Base-by-base conservation (phyloP, 352 stramenopile genomes). In the Globisporangium perplexum region DNA sequence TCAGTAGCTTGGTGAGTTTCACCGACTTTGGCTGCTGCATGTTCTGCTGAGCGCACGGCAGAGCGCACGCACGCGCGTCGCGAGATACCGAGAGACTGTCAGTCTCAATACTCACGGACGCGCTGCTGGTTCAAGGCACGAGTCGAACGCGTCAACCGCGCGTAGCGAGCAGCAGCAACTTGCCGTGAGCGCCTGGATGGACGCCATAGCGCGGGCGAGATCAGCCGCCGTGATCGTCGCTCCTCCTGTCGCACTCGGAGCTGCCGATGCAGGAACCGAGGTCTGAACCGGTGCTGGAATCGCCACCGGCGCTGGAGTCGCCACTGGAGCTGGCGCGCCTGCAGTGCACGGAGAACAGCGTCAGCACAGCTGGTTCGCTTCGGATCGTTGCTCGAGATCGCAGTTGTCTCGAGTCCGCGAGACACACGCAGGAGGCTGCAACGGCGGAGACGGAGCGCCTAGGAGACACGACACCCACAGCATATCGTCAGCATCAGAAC, bases 181-280 rank as follows among this genome's bases (percentile, higher is more conserved):
- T 45, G 39, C 79, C 33, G 76, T 49, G 22, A 89, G 63, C 26
- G 74, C 69, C 45, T 93, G 77, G 39, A 93, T 80, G 49, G 78
- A 82, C 28, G 82, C 74, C 77, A 97, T 95, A 5, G 88, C 88
- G 20, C 85, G 83, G 63, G 94, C 83, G 0, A 97, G 61, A 57
- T 96, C 86, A 18, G 76, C 88, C 2, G 83, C 80, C 8, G 84
- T 94, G 62, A 96, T 76, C 3, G 50, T 55, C 6, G 55, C 59
- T 5, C 36, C 30, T 17, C 53, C 30, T n/a, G 63, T 7, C 15
- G 66, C 45, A 7, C 38, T 48, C 14, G 48, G 14, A 24, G 28
- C 24, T 23, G 57, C 46, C 41, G 31, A 49, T 1, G 41, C 22
- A 42, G 33, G 57, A 23, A 55, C 50, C 39, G 62, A 51, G 43